Percentiles rank a stretch among this genome's conserved stretches.
phyloP scores from a whole-genome alignment of 139 green algal species.

The Closterium sp. region DNA sequence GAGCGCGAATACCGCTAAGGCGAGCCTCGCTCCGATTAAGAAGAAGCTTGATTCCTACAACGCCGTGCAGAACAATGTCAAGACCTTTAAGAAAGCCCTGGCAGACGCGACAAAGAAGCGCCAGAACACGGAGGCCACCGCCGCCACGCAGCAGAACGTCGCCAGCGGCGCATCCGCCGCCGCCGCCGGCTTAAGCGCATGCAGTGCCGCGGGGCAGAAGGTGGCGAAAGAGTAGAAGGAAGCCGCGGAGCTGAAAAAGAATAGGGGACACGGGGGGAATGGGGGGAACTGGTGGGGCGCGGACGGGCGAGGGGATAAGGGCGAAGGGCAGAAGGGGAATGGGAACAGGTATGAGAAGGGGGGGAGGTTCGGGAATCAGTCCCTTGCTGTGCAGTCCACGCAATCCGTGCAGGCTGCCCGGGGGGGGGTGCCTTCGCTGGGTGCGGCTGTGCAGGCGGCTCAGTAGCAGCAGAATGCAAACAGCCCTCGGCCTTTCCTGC shows the following conservation, averaged over 20 bases:
- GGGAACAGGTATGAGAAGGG: background rate
- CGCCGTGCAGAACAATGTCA: background rate
- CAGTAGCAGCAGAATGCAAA: background rate
- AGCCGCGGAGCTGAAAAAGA: background rate
- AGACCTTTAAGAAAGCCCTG: background rate
- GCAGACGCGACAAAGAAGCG: background rate
- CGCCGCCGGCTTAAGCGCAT: background rate
- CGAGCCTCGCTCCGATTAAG: background rate
- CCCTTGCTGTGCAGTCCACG: background rate
- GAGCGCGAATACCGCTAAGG: background rate
- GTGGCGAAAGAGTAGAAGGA: background rate
- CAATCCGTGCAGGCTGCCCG: background rate
- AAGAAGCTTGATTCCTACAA: background rate
- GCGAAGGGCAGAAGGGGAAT: background rate
- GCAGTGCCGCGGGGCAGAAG: background rate
- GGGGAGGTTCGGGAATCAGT: background rate
- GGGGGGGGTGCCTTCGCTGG: background rate
- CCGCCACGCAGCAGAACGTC: background rate
- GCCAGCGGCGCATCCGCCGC: background rate
- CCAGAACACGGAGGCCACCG: background rate
- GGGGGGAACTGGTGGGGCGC: background rate
- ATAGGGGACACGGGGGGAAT: background rate
- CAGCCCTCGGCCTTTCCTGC: background rate
- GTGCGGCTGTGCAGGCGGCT: background rate
- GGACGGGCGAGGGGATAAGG: background rate